Evolutionary conservation across 2,329 filamentous ascomycete species (phyloP).

Genomic region (Ustilaginoidea virens): DNA sequence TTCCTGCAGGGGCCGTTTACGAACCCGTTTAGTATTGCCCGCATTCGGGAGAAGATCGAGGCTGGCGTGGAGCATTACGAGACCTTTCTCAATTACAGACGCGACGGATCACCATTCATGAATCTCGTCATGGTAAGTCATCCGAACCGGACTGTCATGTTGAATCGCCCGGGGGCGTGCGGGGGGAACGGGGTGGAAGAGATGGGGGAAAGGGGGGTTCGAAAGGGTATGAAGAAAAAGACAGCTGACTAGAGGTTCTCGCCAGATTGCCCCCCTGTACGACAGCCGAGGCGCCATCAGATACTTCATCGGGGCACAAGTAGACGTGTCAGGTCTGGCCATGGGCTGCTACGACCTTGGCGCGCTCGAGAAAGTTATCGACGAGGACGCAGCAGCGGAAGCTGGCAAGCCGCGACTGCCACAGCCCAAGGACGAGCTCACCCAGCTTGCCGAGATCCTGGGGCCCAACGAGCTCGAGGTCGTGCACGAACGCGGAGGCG

Average conservation of each 20-base stretch:
- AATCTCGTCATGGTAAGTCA: constrained; percentile 52
- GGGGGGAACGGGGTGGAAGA: too few relatives aligned
- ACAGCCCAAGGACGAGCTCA: constrained; percentile 44
- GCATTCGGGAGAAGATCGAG: constrained; percentile 44
- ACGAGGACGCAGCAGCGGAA: constrained; percentile 3
- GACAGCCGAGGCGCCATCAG: constrained; percentile 51
- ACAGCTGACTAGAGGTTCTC: constrained; percentile 43
- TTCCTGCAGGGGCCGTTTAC: constrained; percentile 66
- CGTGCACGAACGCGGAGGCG: constrained; percentile 44
- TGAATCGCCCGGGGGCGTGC: too few relatives aligned
- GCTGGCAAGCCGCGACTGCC: constrained; percentile 5
- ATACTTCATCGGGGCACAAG: constrained; percentile 57
- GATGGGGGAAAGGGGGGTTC: too few relatives aligned
- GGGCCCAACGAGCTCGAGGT: constrained; percentile 50
- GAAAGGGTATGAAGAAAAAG: constrained; percentile 13
- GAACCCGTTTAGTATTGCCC: constrained; percentile 42
- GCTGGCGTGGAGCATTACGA: constrained; percentile 57
- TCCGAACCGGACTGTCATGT: too few relatives aligned
- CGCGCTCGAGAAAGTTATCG: constrained; percentile 34
- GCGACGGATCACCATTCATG: constrained; percentile 65
- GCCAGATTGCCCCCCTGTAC: constrained; percentile 41
- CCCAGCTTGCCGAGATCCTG: constrained; percentile 52
- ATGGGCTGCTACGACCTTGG: constrained; percentile 52
- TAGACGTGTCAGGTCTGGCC: constrained; percentile 53
- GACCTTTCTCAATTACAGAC: constrained; percentile 60